Evolutionary conservation across 2,329 filamentous ascomycete species (phyloP), one percentile per base, ranked within the genome.

Genomic region (Cordyceps javanica): DNA sequence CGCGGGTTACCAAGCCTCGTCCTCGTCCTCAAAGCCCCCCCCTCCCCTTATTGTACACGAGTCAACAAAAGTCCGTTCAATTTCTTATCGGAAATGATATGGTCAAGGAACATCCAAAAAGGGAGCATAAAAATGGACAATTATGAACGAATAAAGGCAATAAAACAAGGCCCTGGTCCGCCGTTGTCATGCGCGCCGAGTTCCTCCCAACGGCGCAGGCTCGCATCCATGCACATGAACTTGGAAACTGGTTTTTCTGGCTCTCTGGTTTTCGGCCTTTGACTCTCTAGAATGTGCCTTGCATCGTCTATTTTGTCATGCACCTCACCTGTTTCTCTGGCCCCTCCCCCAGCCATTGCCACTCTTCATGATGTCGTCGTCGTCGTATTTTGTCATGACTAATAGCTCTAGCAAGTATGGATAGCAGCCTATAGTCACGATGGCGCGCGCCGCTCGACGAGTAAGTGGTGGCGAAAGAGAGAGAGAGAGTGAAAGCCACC

Each of bases 401-500:
- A 9, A 16, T 13, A 36, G n/a, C n/a, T n/a, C n/a, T 23, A 28
- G 5, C 25, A n/a, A 30, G 25, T 14, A 41, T 19, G 9, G n/a
- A n/a, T n/a, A n/a, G n/a, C 30, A 30, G 36, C 25, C 19, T 6
- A 19, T 41, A 3, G 46, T 41, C 36, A 44, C 23, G 10, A 52
- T 52, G 49, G 11, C 25, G 23, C 32, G 41, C 36, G 49, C 16
- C 36, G 36, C 49, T 9, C 8, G n/a, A n/a, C 14, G 5, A 28
- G 11, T 19, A 1, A 2, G 36, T n/a, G 49, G 34, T 28, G 49
- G 49, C 34, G 28, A 52, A 41, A 41, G n/a, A 9, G 10, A n/a
- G 16, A 51, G n/a, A n/a, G n/a, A n/a, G n/a, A n/a, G n/a, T n/a
- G n/a, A 39, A 41, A 41, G 49, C 52, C 52, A 46, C 41, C 41